A percentile compares a stretch with the other conserved stretches of the same genome.
phyloP scores from a whole-genome alignment of 306 rosid genomes.

The Neltuma alba region DNA sequence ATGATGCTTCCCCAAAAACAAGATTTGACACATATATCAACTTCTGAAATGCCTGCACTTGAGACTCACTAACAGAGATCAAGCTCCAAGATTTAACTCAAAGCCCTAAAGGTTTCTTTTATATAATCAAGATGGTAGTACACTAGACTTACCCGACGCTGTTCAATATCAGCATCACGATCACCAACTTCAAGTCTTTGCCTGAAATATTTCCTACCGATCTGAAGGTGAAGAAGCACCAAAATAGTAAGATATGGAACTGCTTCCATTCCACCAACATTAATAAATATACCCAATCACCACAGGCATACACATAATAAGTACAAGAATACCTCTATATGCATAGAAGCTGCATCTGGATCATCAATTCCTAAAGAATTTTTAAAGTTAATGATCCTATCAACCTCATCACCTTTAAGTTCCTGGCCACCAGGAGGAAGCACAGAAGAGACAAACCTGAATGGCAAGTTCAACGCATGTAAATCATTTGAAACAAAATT shows the following conservation, averaged over 20 bases:
- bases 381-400: slow-evolving; percentile 69
- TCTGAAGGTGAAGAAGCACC: slow-evolving; percentile 52
- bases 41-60: slow-evolving; percentile 99
- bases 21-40: slow-evolving; percentile 91
- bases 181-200: slow-evolving; percentile 96
- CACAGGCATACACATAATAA: neutral
- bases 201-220: slow-evolving; percentile 88
- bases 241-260: slow-evolving; percentile 34
- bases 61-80: slow-evolving; percentile 72
- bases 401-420: slow-evolving; percentile 84
- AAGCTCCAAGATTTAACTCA: slow-evolving; percentile 57
- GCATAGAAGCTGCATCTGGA: slow-evolving; percentile 96
- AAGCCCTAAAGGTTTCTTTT: slow-evolving; percentile 15
- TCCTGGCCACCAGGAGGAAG: slow-evolving; percentile 85
- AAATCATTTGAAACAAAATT: slow-evolving; percentile 19
- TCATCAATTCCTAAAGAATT: slow-evolving; percentile 91
- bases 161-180: slow-evolving; percentile 78
- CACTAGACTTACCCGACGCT: slow-evolving; percentile 83
- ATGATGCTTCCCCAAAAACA: slow-evolving; percentile 95
- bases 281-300: slow-evolving; percentile 26
- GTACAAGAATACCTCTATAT: slow-evolving; percentile 76
- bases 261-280: slow-evolving; percentile 15
- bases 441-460: slow-evolving; percentile 78
- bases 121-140: slow-evolving; percentile 16
- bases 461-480: slow-evolving; percentile 6